phyloP scores from a whole-genome alignment of 164 flowering plant species.

The Litsea cubeba region DNA sequence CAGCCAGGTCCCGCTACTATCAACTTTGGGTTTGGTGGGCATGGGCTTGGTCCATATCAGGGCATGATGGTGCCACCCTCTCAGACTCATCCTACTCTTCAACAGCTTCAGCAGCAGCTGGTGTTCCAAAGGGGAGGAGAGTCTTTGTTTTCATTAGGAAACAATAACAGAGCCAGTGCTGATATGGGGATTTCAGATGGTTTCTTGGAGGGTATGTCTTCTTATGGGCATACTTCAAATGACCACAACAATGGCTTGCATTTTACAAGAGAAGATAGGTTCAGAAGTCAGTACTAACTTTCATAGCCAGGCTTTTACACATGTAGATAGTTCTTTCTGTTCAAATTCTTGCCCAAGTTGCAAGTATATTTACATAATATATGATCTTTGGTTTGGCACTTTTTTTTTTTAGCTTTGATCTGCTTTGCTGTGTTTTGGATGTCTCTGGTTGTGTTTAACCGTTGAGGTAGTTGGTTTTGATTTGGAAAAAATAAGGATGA shows the following conservation, averaged over 20 bases:
- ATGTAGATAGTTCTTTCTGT: background rate
- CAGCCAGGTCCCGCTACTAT: constrained; percentile 1
- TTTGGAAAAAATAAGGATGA: too few relatives aligned
- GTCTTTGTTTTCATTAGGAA: background rate
- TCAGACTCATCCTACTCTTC: background rate
- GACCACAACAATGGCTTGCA: constrained; percentile 1
- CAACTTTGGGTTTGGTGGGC: constrained; percentile 18
- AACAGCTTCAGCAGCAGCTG: constrained; percentile 7
- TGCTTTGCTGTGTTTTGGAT: background rate
- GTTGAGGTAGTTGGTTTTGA: background rate
- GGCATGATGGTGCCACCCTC: background rate
- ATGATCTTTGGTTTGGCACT: too few relatives aligned
- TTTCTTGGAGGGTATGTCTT: background rate
- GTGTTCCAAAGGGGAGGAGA: constrained; percentile 4
- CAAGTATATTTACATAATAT: background rate
- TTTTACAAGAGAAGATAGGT: background rate
- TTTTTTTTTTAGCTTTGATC: too few relatives aligned
- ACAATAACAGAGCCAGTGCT: constrained; percentile 3
- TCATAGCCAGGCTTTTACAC: background rate
- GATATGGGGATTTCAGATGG: constrained; percentile 9
- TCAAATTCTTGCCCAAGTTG: background rate
- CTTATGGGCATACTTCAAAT: background rate
- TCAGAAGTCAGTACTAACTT: background rate
- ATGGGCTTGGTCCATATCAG: background rate
- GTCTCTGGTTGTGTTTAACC: background rate